A percentile compares a stretch with the other conserved stretches of the same genome.
Evolutionary conservation across 257 asterid species (phyloP).

Genomic region (Eustoma russellianum): DNA sequence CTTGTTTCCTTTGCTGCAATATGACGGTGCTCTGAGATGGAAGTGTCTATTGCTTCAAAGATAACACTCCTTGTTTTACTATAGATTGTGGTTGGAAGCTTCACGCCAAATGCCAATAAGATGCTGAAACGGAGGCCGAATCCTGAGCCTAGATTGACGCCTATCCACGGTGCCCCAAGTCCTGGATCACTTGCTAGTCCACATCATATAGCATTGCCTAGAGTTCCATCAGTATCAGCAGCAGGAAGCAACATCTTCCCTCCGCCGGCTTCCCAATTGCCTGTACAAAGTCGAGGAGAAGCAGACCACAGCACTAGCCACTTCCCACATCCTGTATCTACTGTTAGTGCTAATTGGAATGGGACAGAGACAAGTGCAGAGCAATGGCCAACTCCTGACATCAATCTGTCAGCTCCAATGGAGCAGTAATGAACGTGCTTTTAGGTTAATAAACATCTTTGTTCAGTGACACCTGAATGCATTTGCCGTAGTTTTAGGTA

Average conservation of each 20-base stretch:
- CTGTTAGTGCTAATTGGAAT: conserved; percentile 51
- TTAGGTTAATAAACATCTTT: too few species aligned
- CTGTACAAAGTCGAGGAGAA: conserved; percentile 38
- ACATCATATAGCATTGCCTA: too few species aligned
- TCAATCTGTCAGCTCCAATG: conserved; percentile 46
- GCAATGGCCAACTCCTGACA: conserved; percentile 65
- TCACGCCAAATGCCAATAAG: conserved; percentile 41
- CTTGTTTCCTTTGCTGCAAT: too few species aligned
- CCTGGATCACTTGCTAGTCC: conserved; percentile 41
- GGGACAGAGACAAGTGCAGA: conserved; percentile 34
- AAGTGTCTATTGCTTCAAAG: too few species aligned
- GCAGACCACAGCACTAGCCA: conserved; percentile 33
- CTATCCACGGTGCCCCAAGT: conserved; percentile 31
- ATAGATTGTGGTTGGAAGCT: conserved; percentile 89
- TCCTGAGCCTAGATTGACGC: conserved; percentile 26
- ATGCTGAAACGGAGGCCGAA: conserved; percentile 34
- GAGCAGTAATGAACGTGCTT: conserved; percentile 35
- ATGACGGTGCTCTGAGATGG: too few species aligned
- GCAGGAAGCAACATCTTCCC: conserved; percentile 27
- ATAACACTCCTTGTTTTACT: too few species aligned
- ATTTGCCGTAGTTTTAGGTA: conserved; percentile 9
- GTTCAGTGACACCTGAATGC: conserved; percentile 5
- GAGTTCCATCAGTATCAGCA: conserved; percentile 65
- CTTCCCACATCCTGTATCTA: conserved; percentile 39
- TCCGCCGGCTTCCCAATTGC: conserved; percentile 26